Conservation (phyloP, 1,284 basidiomycete genomes). For the Coniferiporia weirii region DNA sequence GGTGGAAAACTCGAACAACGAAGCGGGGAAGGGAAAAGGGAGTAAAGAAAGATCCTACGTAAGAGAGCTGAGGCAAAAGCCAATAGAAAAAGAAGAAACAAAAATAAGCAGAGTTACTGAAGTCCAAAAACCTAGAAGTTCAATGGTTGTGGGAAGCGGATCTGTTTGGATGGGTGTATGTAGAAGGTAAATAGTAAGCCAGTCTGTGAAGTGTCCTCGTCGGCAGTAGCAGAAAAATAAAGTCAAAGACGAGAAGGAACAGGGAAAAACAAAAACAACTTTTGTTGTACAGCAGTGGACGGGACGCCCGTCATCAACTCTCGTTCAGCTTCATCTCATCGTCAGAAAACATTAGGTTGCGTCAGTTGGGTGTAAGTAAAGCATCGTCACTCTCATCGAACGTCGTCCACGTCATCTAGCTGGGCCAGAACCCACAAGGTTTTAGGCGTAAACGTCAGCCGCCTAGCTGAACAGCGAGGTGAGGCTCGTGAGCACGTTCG, state of each 20-base stretch:
- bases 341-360: neutral
- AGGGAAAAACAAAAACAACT: neutral
- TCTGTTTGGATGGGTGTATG: neutral
- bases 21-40: too few relatives aligned
- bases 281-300: neutral
- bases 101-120: neutral
- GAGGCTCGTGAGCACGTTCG: conserved; percentile 7
- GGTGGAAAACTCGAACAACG: too few relatives aligned
- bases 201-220: neutral
- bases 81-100: too few relatives aligned
- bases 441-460: neutral
- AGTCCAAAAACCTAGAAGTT: neutral
- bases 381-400: neutral
- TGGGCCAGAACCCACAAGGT: neutral
- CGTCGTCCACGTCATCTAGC: neutral
- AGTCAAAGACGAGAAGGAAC: neutral
- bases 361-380: neutral
- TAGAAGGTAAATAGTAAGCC: neutral
- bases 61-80: too few relatives aligned
- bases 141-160: neutral
- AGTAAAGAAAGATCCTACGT: too few relatives aligned
- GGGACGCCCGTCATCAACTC: neutral
- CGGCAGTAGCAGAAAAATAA: neutral
- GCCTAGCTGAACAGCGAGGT: conserved; percentile 10
- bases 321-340: neutral